Evolutionary conservation across 1,139 yeast species (phyloP), one percentile per base, ranked within the genome.

Genomic region (Yamadazyma oceani): DNA sequence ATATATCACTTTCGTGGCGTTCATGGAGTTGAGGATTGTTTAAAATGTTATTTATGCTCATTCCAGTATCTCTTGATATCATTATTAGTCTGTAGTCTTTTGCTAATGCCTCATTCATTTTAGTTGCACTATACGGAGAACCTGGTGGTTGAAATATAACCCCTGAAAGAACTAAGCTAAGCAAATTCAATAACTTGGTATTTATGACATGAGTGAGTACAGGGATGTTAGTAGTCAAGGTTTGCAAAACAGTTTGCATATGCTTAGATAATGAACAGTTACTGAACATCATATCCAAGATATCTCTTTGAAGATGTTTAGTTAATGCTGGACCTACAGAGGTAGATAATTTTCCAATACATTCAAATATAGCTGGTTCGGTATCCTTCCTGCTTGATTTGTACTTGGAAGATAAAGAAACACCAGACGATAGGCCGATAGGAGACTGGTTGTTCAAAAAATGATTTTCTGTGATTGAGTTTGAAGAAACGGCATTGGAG

Each of bases 241-340:
- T 78, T 41, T 77, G 76, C 26, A 90, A 58, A 10, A 94, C 87
- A 41, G 80, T 79, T 54, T 87, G 82, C 79, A 90, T 79, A 45
- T 85, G 82, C 43, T 78, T 83, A 15, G 92, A 85, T 35, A 92
- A 71, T 0, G 96, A 87, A 46, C 96, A 88, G 38, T 85, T 69
- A 34, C 70, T 77, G 51, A 92, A 75, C 64, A 90, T 76, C 68
- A 85, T 73, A 48, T 85, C 94, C 41, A 92, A 65, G 17, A 90
- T 76, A 51, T 88, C 95, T 45, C 84, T 74, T 47, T 89, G 92
- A 44, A 92, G 67, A 55, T 88, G 92, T 55, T 90, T 90, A 0
- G 97, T 85, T 38, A 92, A 69, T 1, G 96, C 95, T n/a, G 96
- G 95, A 0, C 97, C 97, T 10, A 90, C 89, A 0, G 97, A 95